Conservation (phyloP, 441 rosid genomes). For the Isatis lusitanica region DNA sequence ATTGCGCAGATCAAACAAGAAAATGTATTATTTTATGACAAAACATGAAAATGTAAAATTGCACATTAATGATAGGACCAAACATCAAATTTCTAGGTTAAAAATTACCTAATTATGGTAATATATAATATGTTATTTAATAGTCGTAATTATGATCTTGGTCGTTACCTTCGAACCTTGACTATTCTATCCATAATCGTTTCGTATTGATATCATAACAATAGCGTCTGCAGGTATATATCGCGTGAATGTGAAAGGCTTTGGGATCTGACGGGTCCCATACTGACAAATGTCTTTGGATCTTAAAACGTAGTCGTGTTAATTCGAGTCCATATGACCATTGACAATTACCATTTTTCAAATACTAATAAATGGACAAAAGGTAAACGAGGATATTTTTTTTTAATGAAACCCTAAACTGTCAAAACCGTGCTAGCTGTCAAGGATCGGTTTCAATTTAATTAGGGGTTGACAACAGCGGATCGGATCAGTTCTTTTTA, state of each 20-base stretch:
- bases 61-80: too few species aligned
- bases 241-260: constrained; percentile 21
- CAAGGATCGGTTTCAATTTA: constrained; percentile 22
- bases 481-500: neutral
- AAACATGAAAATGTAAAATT: too few species aligned
- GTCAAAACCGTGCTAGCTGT: constrained; percentile 33
- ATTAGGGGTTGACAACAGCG: constrained; percentile 24
- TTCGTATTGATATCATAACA: constrained; percentile 14
- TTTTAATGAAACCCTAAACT: constrained; percentile 16
- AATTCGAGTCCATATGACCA: neutral
- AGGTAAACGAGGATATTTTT: neutral
- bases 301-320: neutral
- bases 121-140: neutral
- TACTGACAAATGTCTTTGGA: neutral
- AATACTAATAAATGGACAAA: neutral
- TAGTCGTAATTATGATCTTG: neutral
- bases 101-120: neutral
- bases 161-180: neutral
- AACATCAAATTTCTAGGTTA: too few species aligned
- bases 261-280: constrained; percentile 7
- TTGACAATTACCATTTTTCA: constrained; percentile 4
- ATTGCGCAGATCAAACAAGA: too few species aligned
- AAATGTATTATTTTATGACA: too few species aligned
- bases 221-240: neutral
- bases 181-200: neutral